Percentiles rank a stretch among this genome's conserved stretches.
These are phyloP conservation scores for Lachancea thermotolerans DNA, from an alignment of 805 yeast genomes.

Conservation along the genomic window DNA sequence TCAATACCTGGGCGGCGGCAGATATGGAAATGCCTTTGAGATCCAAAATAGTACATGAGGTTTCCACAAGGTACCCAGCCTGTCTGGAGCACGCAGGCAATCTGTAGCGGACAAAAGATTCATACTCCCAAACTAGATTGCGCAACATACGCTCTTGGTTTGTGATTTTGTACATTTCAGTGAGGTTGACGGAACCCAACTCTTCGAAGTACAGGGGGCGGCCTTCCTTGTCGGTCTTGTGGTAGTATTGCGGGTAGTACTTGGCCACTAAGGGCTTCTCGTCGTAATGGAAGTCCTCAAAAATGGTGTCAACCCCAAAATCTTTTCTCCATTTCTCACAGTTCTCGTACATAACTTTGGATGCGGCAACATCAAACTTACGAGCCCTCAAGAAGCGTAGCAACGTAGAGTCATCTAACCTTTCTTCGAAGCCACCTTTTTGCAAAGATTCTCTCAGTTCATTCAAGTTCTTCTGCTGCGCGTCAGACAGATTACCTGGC, in stretches of 20 bases:
- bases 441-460: constrained; percentile 51
- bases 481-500: constrained; percentile 70
- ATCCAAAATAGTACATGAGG: constrained; percentile 94
- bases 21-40: constrained; percentile 87
- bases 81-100: constrained; percentile 92
- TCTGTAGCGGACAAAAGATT: constrained; percentile 74
- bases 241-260: constrained; percentile 94
- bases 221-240: constrained; percentile 94
- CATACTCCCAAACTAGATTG: constrained; percentile 97
- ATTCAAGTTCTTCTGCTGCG: constrained; percentile 54
- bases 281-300: constrained; percentile 82
- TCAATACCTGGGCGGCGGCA: constrained; percentile 76
- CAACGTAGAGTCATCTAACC: constrained; percentile 82
- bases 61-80: constrained; percentile 73
- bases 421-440: constrained; percentile 61
- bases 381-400: constrained; percentile 89
- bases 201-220: constrained; percentile 95
- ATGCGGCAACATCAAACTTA: constrained; percentile 77
- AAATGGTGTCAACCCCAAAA: constrained; percentile 79
- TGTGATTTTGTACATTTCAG: constrained; percentile 89
- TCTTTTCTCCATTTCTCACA: constrained; percentile 92
- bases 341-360: constrained; percentile 73
- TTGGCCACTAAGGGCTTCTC: constrained; percentile 88
- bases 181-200: constrained; percentile 81
- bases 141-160: constrained; percentile 93